Base-by-base conservation (phyloP, 352 stramenopile genomes). In the Phytophthora europaea region DNA sequence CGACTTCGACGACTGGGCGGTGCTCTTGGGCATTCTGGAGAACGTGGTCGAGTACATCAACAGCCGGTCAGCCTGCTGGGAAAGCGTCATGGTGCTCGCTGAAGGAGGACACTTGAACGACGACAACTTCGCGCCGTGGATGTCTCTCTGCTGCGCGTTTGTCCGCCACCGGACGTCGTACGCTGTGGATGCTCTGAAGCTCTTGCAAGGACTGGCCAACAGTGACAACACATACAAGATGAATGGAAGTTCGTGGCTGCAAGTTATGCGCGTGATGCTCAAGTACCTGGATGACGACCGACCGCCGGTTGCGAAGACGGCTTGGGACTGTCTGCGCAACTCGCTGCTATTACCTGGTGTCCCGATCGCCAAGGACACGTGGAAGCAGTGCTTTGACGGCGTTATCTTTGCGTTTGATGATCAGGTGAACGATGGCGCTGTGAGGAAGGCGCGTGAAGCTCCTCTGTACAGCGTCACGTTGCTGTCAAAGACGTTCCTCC, bases 341-440 rank as follows among this genome's bases (percentile, higher is more conserved):
- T 95, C 87, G 34, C 74, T 97, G 23, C 48, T 97, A 62, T 74
- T 94, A 7, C 88, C 88, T 22, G 88, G 87, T 23, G 79, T 92
- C 9, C 81, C 82, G 1, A 84, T 97, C 22, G 79, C 83, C 6
- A 89, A 88, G 58, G 81, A 88, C 36, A 94, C 87, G 53, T 97
- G 90, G 90, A 83, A 92, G 61, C 72, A 90, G 51, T 97, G 90
- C 68, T 97, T 97, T 61, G 78, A 93, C 55, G 84, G 94, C n/a
- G 85, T 95, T 20, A 94, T 97, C 61, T 97, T 95, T 63, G 85
- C 90, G 40, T 94, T 97, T 65, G 90, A 97, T 58, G 85, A 97
- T 65, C 88, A 94, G 56, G 85, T 93, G 18, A 87, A 81, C 45
- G 83, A 90, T 48, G 80, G 84, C 15, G 71, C 80, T 45, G 85